These are phyloP conservation scores for Pugionium cornutum DNA, from an alignment of 345 rosid genomes.

Conservation along the genomic window DNA sequence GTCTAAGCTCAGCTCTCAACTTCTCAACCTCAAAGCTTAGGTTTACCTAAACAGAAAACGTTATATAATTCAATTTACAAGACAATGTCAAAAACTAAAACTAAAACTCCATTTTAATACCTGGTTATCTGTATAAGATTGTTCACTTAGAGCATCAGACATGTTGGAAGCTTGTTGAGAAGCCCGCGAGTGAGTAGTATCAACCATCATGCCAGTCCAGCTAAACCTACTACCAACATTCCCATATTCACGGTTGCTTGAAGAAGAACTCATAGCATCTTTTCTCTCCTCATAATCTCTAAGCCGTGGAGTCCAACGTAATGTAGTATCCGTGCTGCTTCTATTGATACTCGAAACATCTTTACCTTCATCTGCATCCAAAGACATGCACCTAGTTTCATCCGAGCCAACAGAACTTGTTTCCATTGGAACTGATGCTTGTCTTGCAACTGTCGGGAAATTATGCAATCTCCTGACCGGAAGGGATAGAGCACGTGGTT, in stretches of 20 bases:
- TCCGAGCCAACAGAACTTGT: conserved; percentile 45
- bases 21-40: conserved; percentile 79
- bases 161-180: conserved; percentile 60
- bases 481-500: conserved; percentile 36
- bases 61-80: neutral
- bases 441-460: conserved; percentile 18
- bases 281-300: conserved; percentile 48
- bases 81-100: neutral
- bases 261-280: conserved; percentile 46
- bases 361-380: conserved; percentile 42
- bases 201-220: conserved; percentile 36
- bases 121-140: conserved; percentile 52
- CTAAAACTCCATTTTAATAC: conserved; percentile 37
- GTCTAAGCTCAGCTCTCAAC: conserved; percentile 85
- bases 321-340: conserved; percentile 44
- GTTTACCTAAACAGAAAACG: conserved; percentile 45
- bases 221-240: conserved; percentile 35
- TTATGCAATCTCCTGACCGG: conserved; percentile 26
- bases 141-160: conserved; percentile 51
- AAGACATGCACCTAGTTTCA: conserved; percentile 41
- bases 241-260: conserved; percentile 45
- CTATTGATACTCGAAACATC: conserved; percentile 38
- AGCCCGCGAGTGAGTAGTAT: conserved; percentile 44
- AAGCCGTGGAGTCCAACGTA: conserved; percentile 38
- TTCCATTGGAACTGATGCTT: conserved; percentile 41